Evolutionary conservation across 139 green algal species (phyloP).

Genomic region (Pleodorina starrii): DNA sequence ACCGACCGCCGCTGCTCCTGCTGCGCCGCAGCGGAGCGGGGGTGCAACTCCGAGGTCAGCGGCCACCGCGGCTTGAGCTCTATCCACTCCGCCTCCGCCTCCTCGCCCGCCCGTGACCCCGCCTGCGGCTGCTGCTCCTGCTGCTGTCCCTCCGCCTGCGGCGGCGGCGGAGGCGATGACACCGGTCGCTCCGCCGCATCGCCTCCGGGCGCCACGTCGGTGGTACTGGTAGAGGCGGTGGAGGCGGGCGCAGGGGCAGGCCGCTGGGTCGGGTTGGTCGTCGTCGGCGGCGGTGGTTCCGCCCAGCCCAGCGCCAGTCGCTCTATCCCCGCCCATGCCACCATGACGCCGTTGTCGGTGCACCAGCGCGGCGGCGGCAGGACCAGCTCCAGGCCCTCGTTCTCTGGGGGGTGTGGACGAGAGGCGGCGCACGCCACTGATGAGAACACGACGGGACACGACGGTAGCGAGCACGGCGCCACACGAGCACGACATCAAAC

Average conservation of each 20-base stretch:
- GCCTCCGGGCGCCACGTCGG: too few species aligned
- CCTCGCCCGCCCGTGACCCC: background rate
- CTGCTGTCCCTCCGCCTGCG: too few species aligned
- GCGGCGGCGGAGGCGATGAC: too few species aligned
- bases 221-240: too few species aligned
- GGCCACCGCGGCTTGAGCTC: conserved; percentile 92
- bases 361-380: conserved; percentile 88
- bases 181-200: too few species aligned
- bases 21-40: background rate
- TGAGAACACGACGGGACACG: too few species aligned
- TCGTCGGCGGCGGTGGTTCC: conserved; percentile 9
- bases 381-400: conserved; percentile 57
- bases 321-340: conserved; percentile 96
- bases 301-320: conserved; percentile 49
- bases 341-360: conserved; percentile 99
- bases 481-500: too few species aligned
- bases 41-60: conserved; percentile 74
- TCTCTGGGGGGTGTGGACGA: background rate
- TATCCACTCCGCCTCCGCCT: conserved; percentile 72
- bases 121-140: background rate
- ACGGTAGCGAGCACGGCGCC: too few species aligned
- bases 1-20: background rate
- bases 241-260: background rate
- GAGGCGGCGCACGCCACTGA: too few species aligned
- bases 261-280: background rate